These are phyloP conservation scores for Sanghuangporus baumii DNA, from an alignment of 1,284 basidiomycete species.

Conservation along the genomic window DNA sequence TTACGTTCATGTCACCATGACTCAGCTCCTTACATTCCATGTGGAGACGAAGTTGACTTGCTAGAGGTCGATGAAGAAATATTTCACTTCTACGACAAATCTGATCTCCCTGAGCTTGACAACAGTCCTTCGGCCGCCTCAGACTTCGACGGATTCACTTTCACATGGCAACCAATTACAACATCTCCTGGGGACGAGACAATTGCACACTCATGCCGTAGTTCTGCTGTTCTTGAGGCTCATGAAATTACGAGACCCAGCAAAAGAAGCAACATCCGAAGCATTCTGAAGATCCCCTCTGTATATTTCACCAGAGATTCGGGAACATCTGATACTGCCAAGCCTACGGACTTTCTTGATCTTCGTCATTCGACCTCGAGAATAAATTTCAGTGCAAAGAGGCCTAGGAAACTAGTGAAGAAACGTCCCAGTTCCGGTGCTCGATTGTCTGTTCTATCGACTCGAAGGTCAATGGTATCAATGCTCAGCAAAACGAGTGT, in stretches of 20 bases:
- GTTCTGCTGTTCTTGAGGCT: background rate
- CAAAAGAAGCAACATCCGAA: conserved; percentile 4
- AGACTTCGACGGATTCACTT: conserved; percentile 12
- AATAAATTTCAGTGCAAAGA: background rate
- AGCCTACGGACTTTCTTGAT: conserved; percentile 3
- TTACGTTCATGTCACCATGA: background rate
- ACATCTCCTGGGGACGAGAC: background rate
- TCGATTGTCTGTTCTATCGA: background rate
- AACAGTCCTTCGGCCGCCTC: background rate
- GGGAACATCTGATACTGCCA: background rate
- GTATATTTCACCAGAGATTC: conserved; percentile 9
- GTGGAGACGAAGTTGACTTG: conserved; percentile 10
- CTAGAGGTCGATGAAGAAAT: conserved; percentile 11
- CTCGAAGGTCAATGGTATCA: conserved; percentile 14
- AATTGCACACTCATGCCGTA: background rate
- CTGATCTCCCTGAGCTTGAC: conserved; percentile 5
- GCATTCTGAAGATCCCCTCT: conserved; percentile 15
- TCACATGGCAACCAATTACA: conserved; percentile 6
- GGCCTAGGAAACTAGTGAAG: conserved; percentile 12
- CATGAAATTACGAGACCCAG: background rate
- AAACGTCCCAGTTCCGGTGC: background rate
- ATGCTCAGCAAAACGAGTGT: conserved; percentile 6
- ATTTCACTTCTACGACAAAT: conserved; percentile 4
- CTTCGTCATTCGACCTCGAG: conserved; percentile 1
- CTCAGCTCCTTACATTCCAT: conserved; percentile 13